phyloP scores from a whole-genome alignment of 2,329 filamentous ascomycete species.

The Calonectria naviculata region DNA sequence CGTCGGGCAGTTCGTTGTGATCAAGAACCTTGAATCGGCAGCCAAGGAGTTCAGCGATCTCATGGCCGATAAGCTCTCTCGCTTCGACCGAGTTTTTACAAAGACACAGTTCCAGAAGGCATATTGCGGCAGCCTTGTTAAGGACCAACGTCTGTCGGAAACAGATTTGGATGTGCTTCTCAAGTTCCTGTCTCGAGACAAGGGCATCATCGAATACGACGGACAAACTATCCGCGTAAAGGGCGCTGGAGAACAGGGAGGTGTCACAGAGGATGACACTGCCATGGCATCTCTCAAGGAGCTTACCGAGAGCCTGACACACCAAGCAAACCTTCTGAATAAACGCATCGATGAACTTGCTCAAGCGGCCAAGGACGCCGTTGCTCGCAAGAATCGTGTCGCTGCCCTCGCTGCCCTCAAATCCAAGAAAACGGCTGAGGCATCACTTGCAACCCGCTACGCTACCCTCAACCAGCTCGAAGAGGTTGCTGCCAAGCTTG shows the following conservation, averaged over 20 bases:
- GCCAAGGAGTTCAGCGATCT: conserved; percentile 64
- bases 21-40: conserved; percentile 71
- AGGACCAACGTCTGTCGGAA: conserved; percentile 64
- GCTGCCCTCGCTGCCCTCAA: conserved; percentile 83
- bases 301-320: conserved; percentile 78
- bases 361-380: conserved; percentile 74
- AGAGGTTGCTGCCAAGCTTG: conserved; percentile 83
- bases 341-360: conserved; percentile 75
- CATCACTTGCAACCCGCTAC: conserved; percentile 76
- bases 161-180: conserved; percentile 78
- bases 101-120: conserved; percentile 71
- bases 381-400: conserved; percentile 77
- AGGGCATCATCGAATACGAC: conserved; percentile 68
- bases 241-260: conserved; percentile 56
- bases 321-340: conserved; percentile 76
- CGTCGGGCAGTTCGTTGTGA: conserved; percentile 72
- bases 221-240: conserved; percentile 81
- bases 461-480: conserved; percentile 85
- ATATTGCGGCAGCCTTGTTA: conserved; percentile 64
- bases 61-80: conserved; percentile 54
- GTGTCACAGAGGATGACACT: conserved; percentile 80
- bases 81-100: conserved; percentile 76
- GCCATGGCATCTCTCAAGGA: conserved; percentile 88
- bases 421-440: conserved; percentile 84
- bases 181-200: conserved; percentile 76